phyloP scores from a whole-genome alignment of 2,329 filamentous ascomycete species.

The Nemania sp. region DNA sequence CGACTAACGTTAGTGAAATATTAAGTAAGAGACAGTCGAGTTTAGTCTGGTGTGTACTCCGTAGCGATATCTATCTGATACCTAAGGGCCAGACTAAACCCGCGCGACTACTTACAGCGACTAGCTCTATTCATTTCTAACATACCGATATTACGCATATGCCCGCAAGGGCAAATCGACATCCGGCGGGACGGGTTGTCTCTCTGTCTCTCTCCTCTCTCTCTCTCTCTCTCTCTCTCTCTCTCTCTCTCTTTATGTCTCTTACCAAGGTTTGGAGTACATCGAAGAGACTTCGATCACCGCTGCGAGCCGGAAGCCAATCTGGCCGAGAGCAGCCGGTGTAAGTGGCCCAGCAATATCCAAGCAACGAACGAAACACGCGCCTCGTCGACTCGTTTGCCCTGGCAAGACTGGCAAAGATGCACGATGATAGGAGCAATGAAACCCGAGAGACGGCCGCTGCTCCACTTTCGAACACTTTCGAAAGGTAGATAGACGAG shows the following conservation, averaged over 20 bases:
- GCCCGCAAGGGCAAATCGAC: too few relatives aligned
- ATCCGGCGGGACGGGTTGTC: too few relatives aligned
- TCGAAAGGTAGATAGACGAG: too few relatives aligned
- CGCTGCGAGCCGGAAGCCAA: conserved; percentile 29
- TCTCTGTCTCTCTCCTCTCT: too few relatives aligned
- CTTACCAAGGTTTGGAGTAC: conserved; percentile 33
- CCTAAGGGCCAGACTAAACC: conserved; percentile 3
- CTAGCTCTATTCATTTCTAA: conserved; percentile 12
- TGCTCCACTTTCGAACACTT: conserved; percentile 2
- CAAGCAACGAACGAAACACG: not conserved
- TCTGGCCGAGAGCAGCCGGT: conserved; percentile 16
- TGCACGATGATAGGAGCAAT: conserved; percentile 17
- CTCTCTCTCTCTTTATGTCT: not conserved
- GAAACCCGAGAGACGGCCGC: conserved; percentile 2
- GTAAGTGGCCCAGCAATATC: not conserved
- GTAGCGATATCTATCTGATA: conserved; percentile 22
- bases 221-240: too few relatives aligned
- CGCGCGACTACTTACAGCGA: conserved; percentile 17
- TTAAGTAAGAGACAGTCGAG: conserved; percentile 13
- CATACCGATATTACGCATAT: too few relatives aligned
- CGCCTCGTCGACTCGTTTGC: conserved; percentile 8
- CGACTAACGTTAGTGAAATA: too few relatives aligned
- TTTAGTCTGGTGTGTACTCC: too few relatives aligned
- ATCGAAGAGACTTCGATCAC: conserved; percentile 19
- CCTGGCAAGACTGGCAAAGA: too few relatives aligned